Percentiles rank a stretch among this genome's conserved stretches.
phyloP scores from a whole-genome alignment of 352 stramenopile genomes.

The Pythium periplocum region DNA sequence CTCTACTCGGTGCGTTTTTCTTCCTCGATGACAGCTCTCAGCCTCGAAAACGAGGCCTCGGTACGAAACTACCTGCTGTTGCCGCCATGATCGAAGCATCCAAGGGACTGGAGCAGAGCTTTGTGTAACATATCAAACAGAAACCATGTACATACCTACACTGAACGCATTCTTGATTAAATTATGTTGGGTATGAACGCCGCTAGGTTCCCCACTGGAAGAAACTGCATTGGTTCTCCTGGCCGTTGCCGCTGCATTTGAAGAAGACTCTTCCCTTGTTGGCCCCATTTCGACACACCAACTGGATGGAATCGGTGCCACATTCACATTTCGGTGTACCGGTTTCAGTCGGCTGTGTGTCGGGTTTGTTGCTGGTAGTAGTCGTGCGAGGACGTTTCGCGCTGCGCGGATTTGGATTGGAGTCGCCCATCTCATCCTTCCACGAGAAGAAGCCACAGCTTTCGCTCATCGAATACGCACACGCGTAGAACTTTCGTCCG shows the following conservation, averaged over 20 bases:
- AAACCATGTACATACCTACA: too few relatives aligned
- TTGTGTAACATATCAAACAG: too few relatives aligned
- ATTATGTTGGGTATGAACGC: too few relatives aligned
- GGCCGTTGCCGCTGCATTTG: slow-evolving; percentile 81
- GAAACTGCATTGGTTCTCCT: slow-evolving; percentile 84
- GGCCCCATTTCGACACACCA: slow-evolving; percentile 59
- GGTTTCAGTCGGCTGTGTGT: not conserved
- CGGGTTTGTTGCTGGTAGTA: not conserved
- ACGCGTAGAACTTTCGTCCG: slow-evolving; percentile 92
- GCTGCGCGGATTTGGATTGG: slow-evolving; percentile 4
- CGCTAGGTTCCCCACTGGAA: slow-evolving; percentile 87
- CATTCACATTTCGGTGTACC: slow-evolving; percentile 37
- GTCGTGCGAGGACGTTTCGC: not conserved
- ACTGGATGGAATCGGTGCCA: slow-evolving; percentile 27
- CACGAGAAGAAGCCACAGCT: slow-evolving; percentile 90
- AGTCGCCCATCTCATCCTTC: slow-evolving; percentile 72
- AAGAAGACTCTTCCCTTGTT: slow-evolving; percentile 93
- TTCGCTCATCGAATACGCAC: slow-evolving; percentile 63
- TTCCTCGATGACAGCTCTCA: slow-evolving; percentile 35
- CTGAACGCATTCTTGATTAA: too few relatives aligned
- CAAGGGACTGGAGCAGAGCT: slow-evolving; percentile 1
- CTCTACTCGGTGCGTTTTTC: slow-evolving; percentile 57
- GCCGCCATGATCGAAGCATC: slow-evolving; percentile 53
- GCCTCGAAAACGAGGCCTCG: slow-evolving; percentile 17
- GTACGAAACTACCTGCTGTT: slow-evolving; percentile 46